These are phyloP conservation scores for Nicotiana noctiflora DNA, from an alignment of 257 asterid genomes.

Conservation along the genomic window DNA sequence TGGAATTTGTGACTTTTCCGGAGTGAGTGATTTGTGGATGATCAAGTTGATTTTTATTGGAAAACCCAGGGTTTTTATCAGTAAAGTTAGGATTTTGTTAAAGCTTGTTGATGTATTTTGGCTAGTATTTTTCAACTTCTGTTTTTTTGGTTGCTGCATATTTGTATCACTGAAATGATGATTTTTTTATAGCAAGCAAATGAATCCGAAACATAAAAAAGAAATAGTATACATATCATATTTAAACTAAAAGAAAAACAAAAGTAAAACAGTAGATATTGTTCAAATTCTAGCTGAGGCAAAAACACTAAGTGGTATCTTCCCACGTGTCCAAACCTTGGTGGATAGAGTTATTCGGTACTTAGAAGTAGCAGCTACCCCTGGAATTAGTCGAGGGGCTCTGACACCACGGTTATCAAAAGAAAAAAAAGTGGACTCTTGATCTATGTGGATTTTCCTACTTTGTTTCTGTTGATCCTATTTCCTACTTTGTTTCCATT, in stretches of 20 bases:
- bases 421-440: background rate
- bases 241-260: background rate
- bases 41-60: background rate
- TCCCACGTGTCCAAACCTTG: too few species aligned
- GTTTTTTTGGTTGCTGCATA: background rate
- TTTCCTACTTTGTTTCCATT: background rate
- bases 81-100: background rate
- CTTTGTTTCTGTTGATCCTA: background rate
- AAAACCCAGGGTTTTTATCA: background rate
- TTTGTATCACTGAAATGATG: background rate
- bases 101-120: too few species aligned
- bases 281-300: too few species aligned
- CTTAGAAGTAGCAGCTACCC: too few species aligned
- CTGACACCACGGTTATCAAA: background rate
- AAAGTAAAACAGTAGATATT: background rate
- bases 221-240: background rate
- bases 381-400: too few species aligned
- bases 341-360: too few species aligned
- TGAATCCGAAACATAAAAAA: background rate
- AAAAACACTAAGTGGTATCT: too few species aligned
- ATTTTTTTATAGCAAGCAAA: background rate
- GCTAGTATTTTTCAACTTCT: background rate
- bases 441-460: background rate
- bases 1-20: background rate
- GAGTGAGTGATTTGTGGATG: background rate